Evolutionary conservation across 306 rosid genomes (phyloP), one percentile per base, ranked within the genome.

Genomic region (Glycine latifolia): DNA sequence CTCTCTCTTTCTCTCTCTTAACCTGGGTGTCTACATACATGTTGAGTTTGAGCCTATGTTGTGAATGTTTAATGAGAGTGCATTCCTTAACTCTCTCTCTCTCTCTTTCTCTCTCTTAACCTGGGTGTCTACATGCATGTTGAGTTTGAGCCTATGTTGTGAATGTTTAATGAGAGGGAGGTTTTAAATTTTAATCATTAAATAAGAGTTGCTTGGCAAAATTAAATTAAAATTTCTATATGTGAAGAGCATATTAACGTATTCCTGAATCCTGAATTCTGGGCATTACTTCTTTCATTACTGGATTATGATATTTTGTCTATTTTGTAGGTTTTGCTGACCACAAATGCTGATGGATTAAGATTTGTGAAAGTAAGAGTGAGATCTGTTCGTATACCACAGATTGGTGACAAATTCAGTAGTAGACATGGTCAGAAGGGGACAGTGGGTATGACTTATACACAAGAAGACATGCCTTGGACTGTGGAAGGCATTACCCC

Each of bases 391-490:
- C 87, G 99, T 59, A 95, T 95, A 77, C 99, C 99, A 39, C 99
- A 95, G 70, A 95, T 95, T 86, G 99, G 99, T 62, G 99, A 95
- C 81, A 95, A 95, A 79, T 95, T 95, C 82, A 95, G 99, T 71
- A 93, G 99, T 91, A 89, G 99, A 58, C 99, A 95, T 71, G 99
- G 98, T 84, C 99, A 95, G 87, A 95, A 95, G 75, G 99, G 99
- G 52, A 95, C 98, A 6, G 94, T 95, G 70, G 99, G 99, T 37
- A 95, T 92, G 99, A 95, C 99, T 72, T 95, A 95, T 81, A 95
- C 98, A 2, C 99, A 95, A 87, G 99, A 95, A 88, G 99, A 95
- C 86, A 95, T 95, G 99, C 98, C 98, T 11, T 95, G 99, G 99
- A 93, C 99, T 71, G 88, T 91, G 74, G 99, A 95, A 91, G 99